Evolutionary conservation across 257 asterid genomes (phyloP).

Genomic region (Primulina huaijiensis): DNA sequence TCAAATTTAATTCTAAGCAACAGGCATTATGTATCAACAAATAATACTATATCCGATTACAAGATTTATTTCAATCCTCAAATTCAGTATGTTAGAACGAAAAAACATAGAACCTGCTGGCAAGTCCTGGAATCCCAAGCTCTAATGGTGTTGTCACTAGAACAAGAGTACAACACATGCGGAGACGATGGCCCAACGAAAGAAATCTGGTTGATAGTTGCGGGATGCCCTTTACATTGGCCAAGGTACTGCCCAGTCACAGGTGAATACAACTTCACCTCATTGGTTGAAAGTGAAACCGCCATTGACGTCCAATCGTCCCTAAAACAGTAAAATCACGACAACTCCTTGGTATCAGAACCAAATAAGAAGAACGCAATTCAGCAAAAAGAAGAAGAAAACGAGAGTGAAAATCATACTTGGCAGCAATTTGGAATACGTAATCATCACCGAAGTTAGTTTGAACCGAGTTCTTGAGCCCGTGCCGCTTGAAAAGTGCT

Average conservation of each 20-base stretch:
- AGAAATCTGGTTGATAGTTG: slow-evolving; percentile 66
- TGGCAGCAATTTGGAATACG: slow-evolving; percentile 79
- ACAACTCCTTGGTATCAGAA: neutral
- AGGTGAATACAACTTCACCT: slow-evolving; percentile 87
- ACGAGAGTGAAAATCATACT: slow-evolving; percentile 31
- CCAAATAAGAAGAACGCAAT: neutral
- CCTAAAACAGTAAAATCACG: slow-evolving; percentile 30
- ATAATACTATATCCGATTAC: too few relatives aligned
- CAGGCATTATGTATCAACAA: neutral
- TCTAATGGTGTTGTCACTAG: slow-evolving; percentile 78
- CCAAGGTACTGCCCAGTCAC: slow-evolving; percentile 81
- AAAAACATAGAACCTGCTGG: slow-evolving; percentile 50
- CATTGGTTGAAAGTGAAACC: slow-evolving; percentile 81
- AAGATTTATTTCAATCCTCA: too few relatives aligned
- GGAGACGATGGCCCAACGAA: slow-evolving; percentile 61
- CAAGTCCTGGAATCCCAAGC: slow-evolving; percentile 94
- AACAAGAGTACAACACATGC: slow-evolving; percentile 70
- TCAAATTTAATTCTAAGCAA: too few relatives aligned
- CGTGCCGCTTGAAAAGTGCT: slow-evolving; percentile 43
- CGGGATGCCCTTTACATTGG: slow-evolving; percentile 71
- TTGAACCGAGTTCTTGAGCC: slow-evolving; percentile 70
- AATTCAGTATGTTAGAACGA: too few relatives aligned
- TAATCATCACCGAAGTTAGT: slow-evolving; percentile 92
- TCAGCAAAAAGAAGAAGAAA: neutral
- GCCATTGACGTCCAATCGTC: slow-evolving; percentile 91